Evolutionary conservation across 2,329 filamentous ascomycete genomes (phyloP), one percentile per base, ranked within the genome.

Genomic region (Escovopsis sp.): DNA sequence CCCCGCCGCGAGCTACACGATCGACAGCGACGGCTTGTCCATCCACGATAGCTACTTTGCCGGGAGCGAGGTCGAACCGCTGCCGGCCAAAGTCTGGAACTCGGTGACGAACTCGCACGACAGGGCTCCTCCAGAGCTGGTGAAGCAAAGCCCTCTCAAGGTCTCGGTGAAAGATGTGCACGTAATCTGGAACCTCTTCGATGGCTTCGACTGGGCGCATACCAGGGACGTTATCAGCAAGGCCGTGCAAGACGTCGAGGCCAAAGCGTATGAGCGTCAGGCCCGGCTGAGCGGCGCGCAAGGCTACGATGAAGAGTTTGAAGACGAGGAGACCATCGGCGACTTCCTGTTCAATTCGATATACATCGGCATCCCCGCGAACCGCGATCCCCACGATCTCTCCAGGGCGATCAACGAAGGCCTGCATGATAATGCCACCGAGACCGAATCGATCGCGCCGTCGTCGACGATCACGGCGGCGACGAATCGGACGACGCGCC

Each of bases 311-410:
- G 80, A 79, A 33, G 79, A 89, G 23, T 73, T 82, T 19, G 84
- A 94, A 39, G 82, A 88, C 36, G 84, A 88, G 59, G 85, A 79
- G 11, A 84, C 83, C 6, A 93, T 96, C 60, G 87, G 86, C 6
- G 93, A 98, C 58, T 94, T 93, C 52, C 69, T 98, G 12, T 98
- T 98, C 71, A 96, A 98, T 58, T 98, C 91, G 0, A 94, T 98
- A 43, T 98, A 95, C 65, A 95, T 98, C 52, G 87, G 85, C 12
- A 84, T 98, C 15, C 84, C 89, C 0, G 74, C 84, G 10, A 91
- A 88, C 51, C 77, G 82, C 45, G 89, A 96, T 52, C 86, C 87
- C 5, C 76, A 76, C 42, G 85, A 94, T 28, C 71, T 96, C 9
- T 72, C 85, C 4, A 75, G 77, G 38, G 84, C 83, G 34, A 94